phyloP scores from a whole-genome alignment of 2,329 filamentous ascomycete species.

The Fusarium piperis region DNA sequence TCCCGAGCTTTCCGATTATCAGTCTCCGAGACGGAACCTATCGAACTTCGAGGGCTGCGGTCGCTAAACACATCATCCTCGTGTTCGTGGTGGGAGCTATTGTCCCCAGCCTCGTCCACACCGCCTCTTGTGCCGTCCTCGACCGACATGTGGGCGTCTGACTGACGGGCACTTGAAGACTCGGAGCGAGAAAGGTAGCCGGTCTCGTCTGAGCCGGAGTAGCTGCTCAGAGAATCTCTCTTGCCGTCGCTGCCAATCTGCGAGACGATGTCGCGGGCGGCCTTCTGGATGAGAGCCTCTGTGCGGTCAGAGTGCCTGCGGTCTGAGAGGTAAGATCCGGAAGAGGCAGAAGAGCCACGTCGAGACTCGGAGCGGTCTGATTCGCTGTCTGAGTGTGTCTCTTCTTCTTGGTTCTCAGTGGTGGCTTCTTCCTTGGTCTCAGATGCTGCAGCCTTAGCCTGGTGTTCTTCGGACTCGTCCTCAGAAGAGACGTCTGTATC shows the following conservation, averaged over 20 bases:
- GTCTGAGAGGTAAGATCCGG: constrained; percentile 33
- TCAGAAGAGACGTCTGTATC: constrained; percentile 7
- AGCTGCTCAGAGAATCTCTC: constrained; percentile 39
- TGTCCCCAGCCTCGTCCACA: constrained; percentile 50
- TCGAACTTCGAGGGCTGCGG: constrained; percentile 65
- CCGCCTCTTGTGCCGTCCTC: constrained; percentile 28
- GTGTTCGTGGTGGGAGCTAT: constrained; percentile 61
- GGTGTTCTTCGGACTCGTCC: constrained; percentile 16
- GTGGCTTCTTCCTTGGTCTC: constrained; percentile 12
- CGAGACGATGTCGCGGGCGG: constrained; percentile 61
- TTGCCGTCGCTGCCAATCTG: constrained; percentile 53
- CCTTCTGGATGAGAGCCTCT: constrained; percentile 63
- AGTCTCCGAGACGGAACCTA: constrained; percentile 59
- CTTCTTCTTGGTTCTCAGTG: constrained; percentile 11
- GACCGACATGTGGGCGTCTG: constrained; percentile 38
- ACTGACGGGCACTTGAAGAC: constrained; percentile 36
- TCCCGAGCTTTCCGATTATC: constrained; percentile 49
- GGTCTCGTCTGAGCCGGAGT: constrained; percentile 31
- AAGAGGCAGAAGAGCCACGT: constrained; percentile 39
- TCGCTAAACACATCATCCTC: constrained; percentile 70
- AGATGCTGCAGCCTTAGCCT: constrained; percentile 7
- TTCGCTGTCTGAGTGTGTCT: constrained; percentile 25
- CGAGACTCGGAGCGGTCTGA: constrained; percentile 32
- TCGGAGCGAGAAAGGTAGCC: constrained; percentile 41
- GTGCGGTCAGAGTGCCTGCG: constrained; percentile 56